Conservation (phyloP, 2,329 filamentous ascomycete genomes). For the Phyllosticta citriasiana region DNA sequence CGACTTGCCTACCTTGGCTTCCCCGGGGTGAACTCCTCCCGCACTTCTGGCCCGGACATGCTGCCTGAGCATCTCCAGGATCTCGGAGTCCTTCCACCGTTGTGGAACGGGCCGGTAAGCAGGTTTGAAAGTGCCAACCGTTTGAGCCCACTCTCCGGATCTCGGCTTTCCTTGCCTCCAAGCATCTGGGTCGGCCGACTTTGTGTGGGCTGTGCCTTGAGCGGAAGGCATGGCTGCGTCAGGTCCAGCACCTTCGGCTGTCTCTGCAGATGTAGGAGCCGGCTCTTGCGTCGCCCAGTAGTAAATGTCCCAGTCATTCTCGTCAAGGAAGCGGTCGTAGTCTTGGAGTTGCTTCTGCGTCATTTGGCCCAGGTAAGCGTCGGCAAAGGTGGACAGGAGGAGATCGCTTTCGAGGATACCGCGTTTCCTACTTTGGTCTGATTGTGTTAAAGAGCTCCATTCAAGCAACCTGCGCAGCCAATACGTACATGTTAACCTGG, state of each 20-base stretch:
- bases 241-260: constrained; percentile 43
- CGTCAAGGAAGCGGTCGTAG: constrained; percentile 89
- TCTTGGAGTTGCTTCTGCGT: constrained; percentile 60
- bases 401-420: constrained; percentile 94
- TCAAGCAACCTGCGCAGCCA: constrained; percentile 9
- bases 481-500: constrained; percentile 62
- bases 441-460: neutral
- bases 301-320: constrained; percentile 99
- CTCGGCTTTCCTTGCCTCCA: constrained; percentile 2
- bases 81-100: constrained; percentile 76
- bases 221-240: constrained; percentile 34
- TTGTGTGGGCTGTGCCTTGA: constrained; percentile 32
- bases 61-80: constrained; percentile 62
- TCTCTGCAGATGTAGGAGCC: constrained; percentile 46
- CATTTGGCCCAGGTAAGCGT: constrained; percentile 67
- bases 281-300: constrained; percentile 95
- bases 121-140: constrained; percentile 85
- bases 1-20: constrained; percentile 22
- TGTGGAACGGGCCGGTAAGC: constrained; percentile 82
- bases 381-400: constrained; percentile 89
- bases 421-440: constrained; percentile 94
- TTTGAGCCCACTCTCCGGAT: constrained; percentile 90
- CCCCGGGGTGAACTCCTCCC: constrained; percentile 40
- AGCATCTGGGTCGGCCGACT: constrained; percentile 38
- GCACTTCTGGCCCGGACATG: constrained; percentile 70